Evolutionary conservation across 495 filamentous ascomycete genomes (phyloP).

Genomic region (Clavariopsis aquatica): DNA sequence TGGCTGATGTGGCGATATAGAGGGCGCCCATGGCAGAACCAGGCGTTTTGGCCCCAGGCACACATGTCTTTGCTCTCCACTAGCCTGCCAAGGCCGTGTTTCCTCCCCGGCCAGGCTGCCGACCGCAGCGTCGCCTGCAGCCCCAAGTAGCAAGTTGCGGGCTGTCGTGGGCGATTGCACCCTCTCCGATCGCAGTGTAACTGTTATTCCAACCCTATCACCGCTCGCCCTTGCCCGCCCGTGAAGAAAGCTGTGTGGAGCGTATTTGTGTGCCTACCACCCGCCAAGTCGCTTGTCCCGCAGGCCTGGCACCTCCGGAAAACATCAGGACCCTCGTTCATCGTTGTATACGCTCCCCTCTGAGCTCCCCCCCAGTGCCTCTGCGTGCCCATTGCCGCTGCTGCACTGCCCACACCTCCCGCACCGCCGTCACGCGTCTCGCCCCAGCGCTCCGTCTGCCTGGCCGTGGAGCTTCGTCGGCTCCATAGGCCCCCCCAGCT

Average conservation of each 20-base stretch:
- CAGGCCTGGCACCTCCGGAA: not conserved
- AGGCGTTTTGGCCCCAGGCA: not conserved
- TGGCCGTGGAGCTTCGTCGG: conserved; percentile 37
- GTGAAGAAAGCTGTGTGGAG: not conserved
- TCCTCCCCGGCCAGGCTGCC: not conserved
- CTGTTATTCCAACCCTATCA: too few species aligned
- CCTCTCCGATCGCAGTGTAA: not conserved
- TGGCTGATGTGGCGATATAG: conserved; percentile 1
- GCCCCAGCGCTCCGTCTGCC: conserved; percentile 25
- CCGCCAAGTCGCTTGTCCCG: not conserved
- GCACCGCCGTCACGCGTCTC: conserved; percentile 20
- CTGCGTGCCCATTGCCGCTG: conserved; percentile 21
- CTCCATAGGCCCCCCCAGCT: conserved; percentile 46
- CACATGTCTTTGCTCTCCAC: not conserved
- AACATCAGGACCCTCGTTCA: not conserved
- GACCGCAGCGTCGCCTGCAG: not conserved
- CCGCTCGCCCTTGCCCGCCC: not conserved
- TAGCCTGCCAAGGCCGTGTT: not conserved
- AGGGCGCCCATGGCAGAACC: not conserved
- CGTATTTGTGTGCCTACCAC: not conserved
- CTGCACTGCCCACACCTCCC: conserved; percentile 7
- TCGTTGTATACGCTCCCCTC: not conserved
- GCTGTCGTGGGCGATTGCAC: not conserved
- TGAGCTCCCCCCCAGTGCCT: not conserved
- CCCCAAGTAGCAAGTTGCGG: not conserved